Evolutionary conservation across 345 rosid genomes (phyloP).

Genomic region (Streptanthus diversifolius): DNA sequence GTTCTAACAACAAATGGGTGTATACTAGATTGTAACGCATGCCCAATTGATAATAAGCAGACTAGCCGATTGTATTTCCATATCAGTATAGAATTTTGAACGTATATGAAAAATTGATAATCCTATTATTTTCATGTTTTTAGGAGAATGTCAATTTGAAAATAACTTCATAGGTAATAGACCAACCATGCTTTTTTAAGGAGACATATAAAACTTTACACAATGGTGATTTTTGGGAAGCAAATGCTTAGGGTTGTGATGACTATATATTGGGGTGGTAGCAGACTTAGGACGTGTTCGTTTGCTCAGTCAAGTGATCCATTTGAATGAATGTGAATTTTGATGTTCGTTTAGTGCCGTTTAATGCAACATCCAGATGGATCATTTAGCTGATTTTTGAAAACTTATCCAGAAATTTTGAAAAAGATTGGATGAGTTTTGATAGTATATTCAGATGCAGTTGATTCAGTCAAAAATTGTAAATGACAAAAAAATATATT

Average conservation of each 20-base stretch:
- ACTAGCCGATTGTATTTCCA: too few species aligned
- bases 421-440: too few species aligned
- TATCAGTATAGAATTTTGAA: not conserved
- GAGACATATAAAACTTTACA: not conserved
- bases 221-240: not conserved
- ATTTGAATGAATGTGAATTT: too few species aligned
- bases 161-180: not conserved
- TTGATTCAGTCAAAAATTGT: too few species aligned
- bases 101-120: not conserved
- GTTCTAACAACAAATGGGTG: not conserved
- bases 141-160: not conserved
- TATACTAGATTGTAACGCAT: not conserved
- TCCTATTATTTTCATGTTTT: not conserved
- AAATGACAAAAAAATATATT: too few species aligned
- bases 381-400: too few species aligned
- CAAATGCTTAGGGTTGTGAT: not conserved
- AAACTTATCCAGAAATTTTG: too few species aligned
- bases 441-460: too few species aligned
- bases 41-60: not conserved
- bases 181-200: conserved; percentile 20
- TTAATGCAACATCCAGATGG: too few species aligned
- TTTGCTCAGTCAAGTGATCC: too few species aligned
- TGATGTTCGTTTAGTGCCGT: too few species aligned
- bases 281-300: too few species aligned
- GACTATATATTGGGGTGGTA: conserved; percentile 10